These are phyloP conservation scores for Ambrosia hybrid DNA, from an alignment of 140 eudicot species.

Conservation along the genomic window DNA sequence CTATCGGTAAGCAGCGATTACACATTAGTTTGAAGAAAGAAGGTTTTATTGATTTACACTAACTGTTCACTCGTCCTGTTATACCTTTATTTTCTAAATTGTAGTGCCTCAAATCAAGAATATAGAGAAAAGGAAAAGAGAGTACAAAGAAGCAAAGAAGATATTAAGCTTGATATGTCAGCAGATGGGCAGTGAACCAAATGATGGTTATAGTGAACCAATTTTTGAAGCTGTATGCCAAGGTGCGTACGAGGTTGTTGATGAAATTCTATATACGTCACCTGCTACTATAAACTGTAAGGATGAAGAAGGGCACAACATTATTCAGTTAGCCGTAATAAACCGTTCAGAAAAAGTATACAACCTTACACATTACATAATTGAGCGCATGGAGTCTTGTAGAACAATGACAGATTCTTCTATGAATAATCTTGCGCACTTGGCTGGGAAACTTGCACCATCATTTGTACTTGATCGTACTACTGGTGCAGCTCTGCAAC, in stretches of 20 bases:
- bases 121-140: too few relatives aligned
- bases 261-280: conserved; percentile 4
- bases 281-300: background rate
- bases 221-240: background rate
- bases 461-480: conserved; percentile 3
- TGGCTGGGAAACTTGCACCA: conserved; percentile 36
- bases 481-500: conserved; percentile 34
- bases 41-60: background rate
- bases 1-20: background rate
- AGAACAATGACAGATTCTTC: background rate
- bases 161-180: background rate
- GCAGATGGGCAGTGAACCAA: background rate
- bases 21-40: background rate
- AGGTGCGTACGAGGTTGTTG: conserved; percentile 22
- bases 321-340: conserved; percentile 12
- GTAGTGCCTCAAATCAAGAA: too few relatives aligned
- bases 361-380: conserved; percentile 11
- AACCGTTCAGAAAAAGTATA: background rate
- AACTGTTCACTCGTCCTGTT: background rate
- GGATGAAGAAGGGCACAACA: background rate
- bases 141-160: background rate
- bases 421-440: conserved; percentile 21
- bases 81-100: background rate
- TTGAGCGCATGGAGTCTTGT: background rate
- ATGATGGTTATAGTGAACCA: background rate